phyloP scores from a whole-genome alignment of 176 grass and related monocot species.

The barley (Hordeum vulgare) region MorexV3_pseudomolecules_assembly NC_058519.1:236080225-236080724 shows the following conservation, averaged over 20 bases:
- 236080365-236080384: neutral
- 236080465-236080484: neutral
- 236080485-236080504: neutral
- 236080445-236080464: neutral
- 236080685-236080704: neutral
- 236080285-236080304: conserved; percentile 8
- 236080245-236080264: conserved; percentile 26
- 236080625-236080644: neutral
- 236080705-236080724: neutral
- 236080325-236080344: conserved; percentile 8
- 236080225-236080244: conserved; percentile 29
- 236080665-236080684: neutral
- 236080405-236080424: neutral
- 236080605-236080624: neutral
- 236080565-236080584: neutral
- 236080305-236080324: neutral
- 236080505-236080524: neutral
- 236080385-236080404: neutral
- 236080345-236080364: conserved; percentile 3
- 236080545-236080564: neutral
- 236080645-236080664: neutral
- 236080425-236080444: neutral
- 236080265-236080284: conserved; percentile 43
- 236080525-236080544: neutral
- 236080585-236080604: neutral